These are phyloP conservation scores for Boletus huronensis DNA, from an alignment of 768 basidiomycete species.

Conservation along the genomic window DNA sequence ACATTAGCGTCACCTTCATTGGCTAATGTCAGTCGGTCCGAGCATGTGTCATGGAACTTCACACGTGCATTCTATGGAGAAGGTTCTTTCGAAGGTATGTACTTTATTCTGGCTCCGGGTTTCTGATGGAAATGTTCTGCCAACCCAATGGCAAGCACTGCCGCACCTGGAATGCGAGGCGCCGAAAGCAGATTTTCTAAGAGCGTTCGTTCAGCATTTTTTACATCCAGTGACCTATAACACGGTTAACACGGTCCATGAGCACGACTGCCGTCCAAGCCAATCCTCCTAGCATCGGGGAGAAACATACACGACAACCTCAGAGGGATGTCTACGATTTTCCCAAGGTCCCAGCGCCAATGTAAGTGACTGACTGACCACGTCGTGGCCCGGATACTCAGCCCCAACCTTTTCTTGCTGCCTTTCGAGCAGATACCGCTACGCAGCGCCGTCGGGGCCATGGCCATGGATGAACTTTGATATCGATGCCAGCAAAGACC, in stretches of 20 bases:
- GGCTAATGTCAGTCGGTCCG: neutral
- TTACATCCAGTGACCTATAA: neutral
- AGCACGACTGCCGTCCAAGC: neutral
- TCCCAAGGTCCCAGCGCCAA: slow-evolving; percentile 19
- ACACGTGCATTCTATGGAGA: slow-evolving; percentile 10
- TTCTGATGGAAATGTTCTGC: slow-evolving; percentile 18
- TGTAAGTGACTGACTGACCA: slow-evolving; percentile 11
- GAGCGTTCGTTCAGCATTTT: neutral
- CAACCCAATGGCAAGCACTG: neutral
- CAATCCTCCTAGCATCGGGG: neutral
- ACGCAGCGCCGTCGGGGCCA: slow-evolving; percentile 37
- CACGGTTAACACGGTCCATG: slow-evolving; percentile 11
- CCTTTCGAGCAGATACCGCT: slow-evolving; percentile 24
- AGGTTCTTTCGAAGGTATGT: slow-evolving; percentile 11
- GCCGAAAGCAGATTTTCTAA: neutral
- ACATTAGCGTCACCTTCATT: neutral
- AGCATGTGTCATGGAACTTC: neutral
- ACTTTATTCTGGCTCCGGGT: neutral
- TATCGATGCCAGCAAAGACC: slow-evolving; percentile 7
- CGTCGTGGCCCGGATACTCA: neutral
- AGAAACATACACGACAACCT: neutral
- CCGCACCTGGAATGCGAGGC: neutral
- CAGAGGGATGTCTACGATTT: neutral
- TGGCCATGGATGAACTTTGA: slow-evolving; percentile 40
- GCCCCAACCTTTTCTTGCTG: neutral